Evolutionary conservation across 768 basidiomycete genomes (phyloP).

Genomic region (Pleurotus citrinopileatus): DNA sequence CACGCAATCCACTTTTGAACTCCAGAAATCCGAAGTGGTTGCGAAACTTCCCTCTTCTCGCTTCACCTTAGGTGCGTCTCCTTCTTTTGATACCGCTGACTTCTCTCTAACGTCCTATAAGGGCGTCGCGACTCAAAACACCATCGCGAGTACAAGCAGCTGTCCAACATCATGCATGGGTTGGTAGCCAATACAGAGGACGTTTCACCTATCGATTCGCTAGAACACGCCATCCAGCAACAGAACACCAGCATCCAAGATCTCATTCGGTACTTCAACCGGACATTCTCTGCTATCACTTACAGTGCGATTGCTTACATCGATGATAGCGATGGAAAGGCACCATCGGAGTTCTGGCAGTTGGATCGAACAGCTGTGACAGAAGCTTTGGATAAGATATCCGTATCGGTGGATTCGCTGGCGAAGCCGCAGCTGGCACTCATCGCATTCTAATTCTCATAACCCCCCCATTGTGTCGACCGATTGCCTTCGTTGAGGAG

Average conservation of each 20-base stretch:
- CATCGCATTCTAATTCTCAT: not conserved
- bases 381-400: conserved; percentile 1
- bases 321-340: not conserved
- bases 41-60: not conserved
- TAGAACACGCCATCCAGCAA: not conserved
- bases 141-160: not conserved
- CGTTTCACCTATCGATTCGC: not conserved
- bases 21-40: not conserved
- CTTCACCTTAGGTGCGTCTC: not conserved
- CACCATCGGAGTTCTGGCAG: not conserved
- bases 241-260: conserved; percentile 1
- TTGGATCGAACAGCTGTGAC: not conserved
- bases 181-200: not conserved
- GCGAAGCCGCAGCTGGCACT: not conserved
- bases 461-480: too few species aligned
- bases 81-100: not conserved
- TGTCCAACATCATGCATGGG: not conserved
- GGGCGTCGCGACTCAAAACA: not conserved
- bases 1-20: not conserved
- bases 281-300: not conserved
- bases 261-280: not conserved
- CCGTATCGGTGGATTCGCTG: not conserved
- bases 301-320: not conserved
- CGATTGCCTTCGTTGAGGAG: too few species aligned
- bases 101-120: not conserved